Conservation (phyloP, 306 rosid genomes). For the Lotus japonicus region DNA sequence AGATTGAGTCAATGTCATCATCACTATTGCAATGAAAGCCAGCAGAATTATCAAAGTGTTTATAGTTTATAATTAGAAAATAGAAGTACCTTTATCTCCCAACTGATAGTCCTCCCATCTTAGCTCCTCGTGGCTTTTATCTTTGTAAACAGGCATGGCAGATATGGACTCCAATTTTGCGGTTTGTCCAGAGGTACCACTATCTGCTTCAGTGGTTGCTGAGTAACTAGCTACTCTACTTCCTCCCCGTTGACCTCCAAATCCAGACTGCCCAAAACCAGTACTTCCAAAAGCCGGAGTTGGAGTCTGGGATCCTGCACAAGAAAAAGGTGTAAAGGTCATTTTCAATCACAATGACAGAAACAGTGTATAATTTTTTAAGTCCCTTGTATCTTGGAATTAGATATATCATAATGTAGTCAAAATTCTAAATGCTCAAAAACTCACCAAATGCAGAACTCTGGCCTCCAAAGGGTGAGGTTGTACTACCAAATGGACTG, state of each 20-base stretch:
- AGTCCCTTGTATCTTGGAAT: background rate
- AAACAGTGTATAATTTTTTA: background rate
- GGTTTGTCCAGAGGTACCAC: constrained; percentile 50
- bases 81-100: constrained; percentile 72
- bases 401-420: constrained; percentile 14
- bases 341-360: background rate
- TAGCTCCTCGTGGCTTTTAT: constrained; percentile 92
- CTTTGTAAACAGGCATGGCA: constrained; percentile 83
- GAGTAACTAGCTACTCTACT: constrained; percentile 67
- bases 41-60: background rate
- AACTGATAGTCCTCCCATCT: constrained; percentile 96
- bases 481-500: constrained; percentile 50
- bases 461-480: constrained; percentile 74
- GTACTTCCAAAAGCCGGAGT: constrained; percentile 51
- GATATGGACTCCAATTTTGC: constrained; percentile 89
- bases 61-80: background rate
- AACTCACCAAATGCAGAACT: constrained; percentile 81
- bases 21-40: background rate
- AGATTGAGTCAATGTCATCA: background rate
- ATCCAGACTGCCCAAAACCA: constrained; percentile 61
- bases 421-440: background rate
- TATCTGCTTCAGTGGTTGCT: constrained; percentile 69
- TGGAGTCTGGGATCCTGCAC: constrained; percentile 67
- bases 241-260: constrained; percentile 84
- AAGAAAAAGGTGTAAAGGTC: constrained; percentile 9